phyloP scores from a whole-genome alignment of 192 early-diverging fungal genomes.

The Spizellomyces sp. region DNA sequence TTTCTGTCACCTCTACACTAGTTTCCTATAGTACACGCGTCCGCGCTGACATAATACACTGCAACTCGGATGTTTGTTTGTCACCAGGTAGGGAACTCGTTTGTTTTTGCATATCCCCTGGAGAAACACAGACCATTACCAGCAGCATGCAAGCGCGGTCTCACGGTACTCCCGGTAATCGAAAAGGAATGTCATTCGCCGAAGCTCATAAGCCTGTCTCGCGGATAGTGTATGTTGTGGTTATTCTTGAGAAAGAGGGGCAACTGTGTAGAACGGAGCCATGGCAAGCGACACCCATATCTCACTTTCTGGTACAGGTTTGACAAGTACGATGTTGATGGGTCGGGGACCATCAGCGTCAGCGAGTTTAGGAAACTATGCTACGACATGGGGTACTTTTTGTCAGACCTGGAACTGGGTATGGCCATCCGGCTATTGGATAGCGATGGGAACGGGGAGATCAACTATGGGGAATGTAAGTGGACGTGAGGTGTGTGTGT shows the following conservation, averaged over 20 bases:
- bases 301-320: background rate
- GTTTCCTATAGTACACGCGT: too few relatives aligned
- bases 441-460: slow-evolving; percentile 39
- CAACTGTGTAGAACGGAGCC: too few relatives aligned
- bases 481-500: background rate
- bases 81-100: too few relatives aligned
- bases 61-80: too few relatives aligned
- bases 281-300: too few relatives aligned
- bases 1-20: too few relatives aligned
- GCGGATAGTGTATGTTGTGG: background rate
- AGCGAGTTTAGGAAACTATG: slow-evolving; percentile 40
- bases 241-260: too few relatives aligned
- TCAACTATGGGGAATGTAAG: slow-evolving; percentile 39
- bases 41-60: too few relatives aligned
- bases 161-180: background rate
- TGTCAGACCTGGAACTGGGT: slow-evolving; percentile 38
- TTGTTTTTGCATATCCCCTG: too few relatives aligned
- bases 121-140: too few relatives aligned
- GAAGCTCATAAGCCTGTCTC: slow-evolving; percentile 2
- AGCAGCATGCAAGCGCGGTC: too few relatives aligned
- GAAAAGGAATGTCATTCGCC: slow-evolving; percentile 4
- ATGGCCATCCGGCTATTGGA: slow-evolving; percentile 37
- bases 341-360: slow-evolving; percentile 35
- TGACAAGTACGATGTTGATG: slow-evolving; percentile 39
- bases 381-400: slow-evolving; percentile 44